These are phyloP conservation scores for Trichosporon faecale DNA, from an alignment of 1,284 basidiomycete species.

Conservation along the genomic window DNA sequence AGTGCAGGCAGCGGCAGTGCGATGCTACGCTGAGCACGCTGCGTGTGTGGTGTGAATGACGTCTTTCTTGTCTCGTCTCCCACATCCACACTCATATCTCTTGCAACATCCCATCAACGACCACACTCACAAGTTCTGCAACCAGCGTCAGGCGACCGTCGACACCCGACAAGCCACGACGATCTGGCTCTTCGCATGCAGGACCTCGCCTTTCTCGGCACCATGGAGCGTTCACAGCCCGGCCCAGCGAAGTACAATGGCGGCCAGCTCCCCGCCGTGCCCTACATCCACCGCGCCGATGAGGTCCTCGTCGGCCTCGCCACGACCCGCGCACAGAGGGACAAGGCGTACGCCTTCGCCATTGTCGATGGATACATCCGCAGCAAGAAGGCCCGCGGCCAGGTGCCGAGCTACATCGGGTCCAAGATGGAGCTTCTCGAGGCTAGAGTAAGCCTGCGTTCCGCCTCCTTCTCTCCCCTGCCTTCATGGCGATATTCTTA, in stretches of 20 bases:
- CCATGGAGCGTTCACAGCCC: neutral
- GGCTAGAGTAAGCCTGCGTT: neutral
- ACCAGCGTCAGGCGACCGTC: neutral
- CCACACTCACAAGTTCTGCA: no score
- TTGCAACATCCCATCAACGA: neutral
- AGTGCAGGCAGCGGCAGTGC: neutral
- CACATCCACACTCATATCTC: neutral
- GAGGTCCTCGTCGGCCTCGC: conserved; percentile 2
- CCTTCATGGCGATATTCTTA: no score
- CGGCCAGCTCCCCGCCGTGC: neutral
- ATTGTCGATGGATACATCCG: neutral
- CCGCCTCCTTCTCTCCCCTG: neutral
- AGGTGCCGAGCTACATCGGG: neutral
- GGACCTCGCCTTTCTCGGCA: neutral
- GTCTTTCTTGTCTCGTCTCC: neutral
- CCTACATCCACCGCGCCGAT: neutral
- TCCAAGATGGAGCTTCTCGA: neutral
- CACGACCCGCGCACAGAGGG: neutral
- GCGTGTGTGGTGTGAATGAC: conserved; percentile 1
- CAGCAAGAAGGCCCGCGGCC: conserved; percentile 3
- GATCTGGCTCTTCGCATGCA: neutral
- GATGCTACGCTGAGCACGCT: neutral
- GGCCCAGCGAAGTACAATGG: neutral
- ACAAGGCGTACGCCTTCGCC: neutral
- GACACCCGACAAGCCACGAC: neutral